These are phyloP conservation scores for Aspergillus avenaceus DNA, from an alignment of 495 filamentous ascomycete genomes.

Conservation along the genomic window DNA sequence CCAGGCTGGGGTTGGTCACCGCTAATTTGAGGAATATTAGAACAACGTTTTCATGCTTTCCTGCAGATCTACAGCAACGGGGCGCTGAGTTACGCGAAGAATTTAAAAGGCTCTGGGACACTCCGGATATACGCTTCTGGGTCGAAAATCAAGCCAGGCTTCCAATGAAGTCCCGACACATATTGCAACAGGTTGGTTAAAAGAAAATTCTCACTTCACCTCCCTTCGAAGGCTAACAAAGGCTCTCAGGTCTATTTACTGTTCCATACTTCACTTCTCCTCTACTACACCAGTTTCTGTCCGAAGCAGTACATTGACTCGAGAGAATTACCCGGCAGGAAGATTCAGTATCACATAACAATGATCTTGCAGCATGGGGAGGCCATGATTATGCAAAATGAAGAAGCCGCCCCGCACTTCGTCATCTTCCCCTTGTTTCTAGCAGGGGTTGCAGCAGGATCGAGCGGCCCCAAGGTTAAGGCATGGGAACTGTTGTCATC, in stretches of 20 bases:
- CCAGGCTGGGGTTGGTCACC: constrained; percentile 38
- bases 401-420: constrained; percentile 40
- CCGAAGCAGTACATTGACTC: constrained; percentile 38
- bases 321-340: constrained; percentile 26
- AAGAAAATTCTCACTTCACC: neutral
- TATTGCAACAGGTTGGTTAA: constrained; percentile 46
- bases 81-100: constrained; percentile 32
- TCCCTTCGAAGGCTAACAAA: constrained; percentile 1
- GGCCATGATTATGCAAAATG: constrained; percentile 18
- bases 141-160: constrained; percentile 35
- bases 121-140: constrained; percentile 30
- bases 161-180: constrained; percentile 33
- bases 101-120: constrained; percentile 39
- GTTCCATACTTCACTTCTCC: constrained; percentile 47
- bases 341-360: constrained; percentile 38
- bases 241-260: constrained; percentile 35
- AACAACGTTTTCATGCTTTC: constrained; percentile 6
- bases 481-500: constrained; percentile 46
- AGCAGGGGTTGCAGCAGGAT: constrained; percentile 42
- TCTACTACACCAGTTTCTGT: constrained; percentile 50
- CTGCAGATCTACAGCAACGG: constrained; percentile 17
- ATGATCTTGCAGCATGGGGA: constrained; percentile 45
- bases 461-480: constrained; percentile 41
- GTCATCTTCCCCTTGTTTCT: constrained; percentile 56
- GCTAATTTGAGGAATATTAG: constrained; percentile 31